phyloP scores from a whole-genome alignment of 106 monocot species.

The Chionographis japonica region DNA sequence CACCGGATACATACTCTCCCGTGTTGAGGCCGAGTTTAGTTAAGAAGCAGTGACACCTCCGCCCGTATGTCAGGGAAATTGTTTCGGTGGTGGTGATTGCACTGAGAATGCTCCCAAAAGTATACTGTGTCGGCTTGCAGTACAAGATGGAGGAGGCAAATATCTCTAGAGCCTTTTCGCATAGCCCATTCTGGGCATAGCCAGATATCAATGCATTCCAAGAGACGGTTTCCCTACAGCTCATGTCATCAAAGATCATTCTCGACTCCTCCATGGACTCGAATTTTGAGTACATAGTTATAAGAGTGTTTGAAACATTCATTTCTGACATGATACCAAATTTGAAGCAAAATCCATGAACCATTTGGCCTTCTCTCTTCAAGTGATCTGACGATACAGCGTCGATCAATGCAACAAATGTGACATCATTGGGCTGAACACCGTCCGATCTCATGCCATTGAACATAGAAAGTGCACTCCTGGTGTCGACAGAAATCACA shows the following conservation, averaged over 20 bases:
- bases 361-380: conserved; percentile 32
- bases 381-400: conserved; percentile 24
- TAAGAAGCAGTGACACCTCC: conserved; percentile 47
- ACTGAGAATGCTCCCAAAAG: conserved; percentile 73
- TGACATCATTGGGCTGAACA: conserved; percentile 69
- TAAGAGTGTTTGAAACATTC: conserved; percentile 68
- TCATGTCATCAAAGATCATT: conserved; percentile 61
- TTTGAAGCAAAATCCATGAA: conserved; percentile 59
- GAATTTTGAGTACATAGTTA: conserved; percentile 65
- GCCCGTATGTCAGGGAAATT: conserved; percentile 46
- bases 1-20: conserved; percentile 50
- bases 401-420: conserved; percentile 52
- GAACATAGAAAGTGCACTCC: conserved; percentile 41
- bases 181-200: conserved; percentile 54
- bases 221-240: conserved; percentile 29
- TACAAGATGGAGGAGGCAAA: conserved; percentile 47
- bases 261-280: conserved; percentile 37
- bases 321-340: conserved; percentile 27
- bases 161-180: conserved; percentile 42
- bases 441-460: conserved; percentile 53
- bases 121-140: conserved; percentile 60
- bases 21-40: conserved; percentile 52
- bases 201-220: conserved; percentile 83
- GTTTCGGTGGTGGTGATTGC: conserved; percentile 50
- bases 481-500: conserved; percentile 59